Evolutionary conservation across 768 basidiomycete genomes (phyloP).

Genomic region (Hydnomerulius pinastri): DNA sequence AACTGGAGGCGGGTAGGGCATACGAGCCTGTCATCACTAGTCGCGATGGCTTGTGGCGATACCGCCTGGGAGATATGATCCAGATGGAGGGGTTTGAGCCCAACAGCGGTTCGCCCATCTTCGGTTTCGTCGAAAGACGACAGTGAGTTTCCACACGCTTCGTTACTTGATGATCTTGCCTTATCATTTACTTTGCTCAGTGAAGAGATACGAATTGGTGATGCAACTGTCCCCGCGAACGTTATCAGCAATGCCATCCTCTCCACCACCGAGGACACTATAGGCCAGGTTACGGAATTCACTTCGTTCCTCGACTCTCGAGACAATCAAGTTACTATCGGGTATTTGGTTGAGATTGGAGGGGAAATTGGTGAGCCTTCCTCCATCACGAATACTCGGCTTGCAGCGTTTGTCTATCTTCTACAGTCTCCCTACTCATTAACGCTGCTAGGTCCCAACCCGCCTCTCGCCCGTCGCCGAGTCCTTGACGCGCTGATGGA

Average conservation of each 20-base stretch:
- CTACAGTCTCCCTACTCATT: no score
- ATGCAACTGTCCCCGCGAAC: not conserved
- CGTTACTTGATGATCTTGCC: not conserved
- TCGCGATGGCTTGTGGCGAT: constrained; percentile 4
- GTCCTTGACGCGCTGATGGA: not conserved
- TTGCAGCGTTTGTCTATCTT: no score
- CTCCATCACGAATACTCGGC: not conserved
- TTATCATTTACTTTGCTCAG: not conserved
- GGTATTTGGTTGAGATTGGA: not conserved
- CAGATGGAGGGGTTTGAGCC: constrained; percentile 1
- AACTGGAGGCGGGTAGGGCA: not conserved
- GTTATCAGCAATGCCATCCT: not conserved
- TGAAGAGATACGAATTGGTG: not conserved
- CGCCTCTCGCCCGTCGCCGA: not conserved
- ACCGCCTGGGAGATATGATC: constrained; percentile 6
- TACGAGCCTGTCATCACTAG: constrained; percentile 7
- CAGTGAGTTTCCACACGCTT: not conserved
- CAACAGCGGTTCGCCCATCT: not conserved
- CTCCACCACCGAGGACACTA: not conserved
- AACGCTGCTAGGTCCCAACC: not conserved
- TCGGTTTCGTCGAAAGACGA: constrained; percentile 7
- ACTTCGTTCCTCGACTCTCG: not conserved
- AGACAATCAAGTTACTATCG: not conserved
- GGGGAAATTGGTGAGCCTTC: not conserved
- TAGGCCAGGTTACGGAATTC: not conserved